Evolutionary conservation across 2,329 filamentous ascomycete species (phyloP).

Genomic region (Amylocarpus encephaloides): DNA sequence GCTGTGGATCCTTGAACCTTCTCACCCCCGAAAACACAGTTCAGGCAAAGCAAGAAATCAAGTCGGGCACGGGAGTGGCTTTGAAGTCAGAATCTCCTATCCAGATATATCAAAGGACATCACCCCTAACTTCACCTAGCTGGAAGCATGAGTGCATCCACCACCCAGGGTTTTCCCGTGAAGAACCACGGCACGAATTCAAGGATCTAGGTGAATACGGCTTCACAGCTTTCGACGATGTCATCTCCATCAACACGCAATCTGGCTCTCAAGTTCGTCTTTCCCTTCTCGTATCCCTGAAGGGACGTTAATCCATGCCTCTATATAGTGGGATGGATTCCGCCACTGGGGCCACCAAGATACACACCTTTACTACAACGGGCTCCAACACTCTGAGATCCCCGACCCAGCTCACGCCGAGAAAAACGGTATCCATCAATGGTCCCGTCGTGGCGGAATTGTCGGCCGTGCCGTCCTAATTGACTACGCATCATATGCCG

Average conservation of each 20-base stretch:
- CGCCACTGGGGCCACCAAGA: slow-evolving; percentile 31
- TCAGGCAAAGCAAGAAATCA: slow-evolving; percentile 36
- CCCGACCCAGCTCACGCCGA: slow-evolving; percentile 31
- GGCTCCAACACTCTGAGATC: slow-evolving; percentile 23
- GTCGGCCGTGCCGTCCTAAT: slow-evolving; percentile 49
- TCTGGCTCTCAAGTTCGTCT: slow-evolving; percentile 32
- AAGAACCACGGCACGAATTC: slow-evolving; percentile 12
- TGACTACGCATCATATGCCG: slow-evolving; percentile 40
- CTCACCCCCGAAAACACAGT: slow-evolving; percentile 38
- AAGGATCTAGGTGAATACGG: slow-evolving; percentile 26
- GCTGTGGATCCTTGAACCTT: slow-evolving; percentile 39
- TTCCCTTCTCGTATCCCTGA: background rate
- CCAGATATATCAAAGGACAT: no score
- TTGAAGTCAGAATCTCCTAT: slow-evolving; percentile 12
- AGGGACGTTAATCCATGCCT: slow-evolving; percentile 28
- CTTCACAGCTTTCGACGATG: slow-evolving; percentile 47
- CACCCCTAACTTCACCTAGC: slow-evolving; percentile 1
- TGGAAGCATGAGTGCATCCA: slow-evolving; percentile 15
- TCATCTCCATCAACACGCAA: slow-evolving; percentile 42
- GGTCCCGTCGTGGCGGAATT: slow-evolving; percentile 36
- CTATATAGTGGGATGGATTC: slow-evolving; percentile 42
- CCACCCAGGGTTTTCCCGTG: slow-evolving; percentile 15
- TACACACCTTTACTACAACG: slow-evolving; percentile 29
- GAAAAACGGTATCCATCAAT: slow-evolving; percentile 21
- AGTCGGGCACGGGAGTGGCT: slow-evolving; percentile 34